Evolutionary conservation across 306 rosid species (phyloP), one percentile per base, ranked within the genome.

Genomic region (Dryas octopetala): DNA sequence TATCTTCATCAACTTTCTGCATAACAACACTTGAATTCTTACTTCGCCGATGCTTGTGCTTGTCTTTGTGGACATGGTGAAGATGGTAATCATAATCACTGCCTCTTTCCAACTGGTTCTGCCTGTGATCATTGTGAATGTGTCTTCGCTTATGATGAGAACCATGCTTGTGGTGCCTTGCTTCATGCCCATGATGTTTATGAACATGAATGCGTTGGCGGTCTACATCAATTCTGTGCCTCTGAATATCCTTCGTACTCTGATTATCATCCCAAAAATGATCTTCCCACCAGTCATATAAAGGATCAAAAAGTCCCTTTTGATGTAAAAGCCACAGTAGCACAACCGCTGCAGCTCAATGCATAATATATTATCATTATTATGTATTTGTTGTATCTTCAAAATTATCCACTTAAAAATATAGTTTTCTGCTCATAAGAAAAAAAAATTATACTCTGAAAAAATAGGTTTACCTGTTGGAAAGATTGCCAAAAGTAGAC

Each of bases 261-360:
- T 70, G 77, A 17, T 80, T 68, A 49, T 84, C 82, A 68, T 57
- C 76, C 40, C 84, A 80, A 77, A 74, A 87, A 66, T 48, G 87
- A 84, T 90, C 93, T 66, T 89, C 98, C 87, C 91, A 95, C 89
- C 97, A 92, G 51, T 95, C 96, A 74, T 90, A 92, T 44, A 91
- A 46, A 70, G 97, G 97, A 88, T 95, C 97, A 75, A 95, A 95
- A 57, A 95, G 78, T 50, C 99, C 97, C 76, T 92, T 90, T 75
- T 85, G 84, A 71, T 89, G 96, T 77, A 91, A 80, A 78, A 95
- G 85, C 96, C 98, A 95, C 68, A 95, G 75, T 6, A 91, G 60
- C 76, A 95, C 89, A 78, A 87, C 67, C 71, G 84, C 97, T 95
- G 87, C 89, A 76, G 75, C 50, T 80, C 79, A 79, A 76, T 72